A percentile compares a stretch with the other conserved stretches of the same genome.
phyloP scores from a whole-genome alignment of 1,139 yeast species.

The Magnusiomyces suaveolens region DNA sequence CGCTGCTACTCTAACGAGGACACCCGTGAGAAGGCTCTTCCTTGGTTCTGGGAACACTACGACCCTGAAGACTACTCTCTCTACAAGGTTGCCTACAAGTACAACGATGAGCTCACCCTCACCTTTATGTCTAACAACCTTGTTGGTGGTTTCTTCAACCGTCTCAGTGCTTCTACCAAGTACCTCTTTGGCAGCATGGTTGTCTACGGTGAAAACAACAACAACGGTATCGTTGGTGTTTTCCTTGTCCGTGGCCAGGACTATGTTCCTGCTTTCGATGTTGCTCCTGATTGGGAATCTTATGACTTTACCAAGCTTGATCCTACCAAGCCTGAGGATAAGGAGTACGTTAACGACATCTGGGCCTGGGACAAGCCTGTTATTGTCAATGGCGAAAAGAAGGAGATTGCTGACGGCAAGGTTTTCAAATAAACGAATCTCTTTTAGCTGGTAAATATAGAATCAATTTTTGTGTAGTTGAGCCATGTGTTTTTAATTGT shows the following conservation, averaged over 20 bases:
- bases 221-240: slow-evolving; percentile 95
- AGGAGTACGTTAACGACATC: slow-evolving; percentile 59
- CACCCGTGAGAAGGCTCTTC: slow-evolving; percentile 87
- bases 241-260: slow-evolving; percentile 95
- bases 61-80: slow-evolving; percentile 90
- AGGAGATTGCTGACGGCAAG: slow-evolving; percentile 73
- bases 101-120: slow-evolving; percentile 93
- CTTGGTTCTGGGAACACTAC: slow-evolving; percentile 92
- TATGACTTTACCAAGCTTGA: slow-evolving; percentile 61
- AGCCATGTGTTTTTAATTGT: no score
- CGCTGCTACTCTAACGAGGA: slow-evolving; percentile 95
- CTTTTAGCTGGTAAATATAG: no score
- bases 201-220: slow-evolving; percentile 97
- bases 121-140: slow-evolving; percentile 98
- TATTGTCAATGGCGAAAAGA: slow-evolving; percentile 51
- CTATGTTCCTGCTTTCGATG: slow-evolving; percentile 80
- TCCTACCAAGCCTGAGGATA: slow-evolving; percentile 56
- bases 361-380: slow-evolving; percentile 85
- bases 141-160: slow-evolving; percentile 96
- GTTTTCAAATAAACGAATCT: slow-evolving; percentile 45
- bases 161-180: slow-evolving; percentile 85
- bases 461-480: no score
- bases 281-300: slow-evolving; percentile 99
- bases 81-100: slow-evolving; percentile 93
- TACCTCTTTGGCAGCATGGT: slow-evolving; percentile 89